Conservation (phyloP, 345 rosid genomes). For the Carallia pectinifolia region DNA sequence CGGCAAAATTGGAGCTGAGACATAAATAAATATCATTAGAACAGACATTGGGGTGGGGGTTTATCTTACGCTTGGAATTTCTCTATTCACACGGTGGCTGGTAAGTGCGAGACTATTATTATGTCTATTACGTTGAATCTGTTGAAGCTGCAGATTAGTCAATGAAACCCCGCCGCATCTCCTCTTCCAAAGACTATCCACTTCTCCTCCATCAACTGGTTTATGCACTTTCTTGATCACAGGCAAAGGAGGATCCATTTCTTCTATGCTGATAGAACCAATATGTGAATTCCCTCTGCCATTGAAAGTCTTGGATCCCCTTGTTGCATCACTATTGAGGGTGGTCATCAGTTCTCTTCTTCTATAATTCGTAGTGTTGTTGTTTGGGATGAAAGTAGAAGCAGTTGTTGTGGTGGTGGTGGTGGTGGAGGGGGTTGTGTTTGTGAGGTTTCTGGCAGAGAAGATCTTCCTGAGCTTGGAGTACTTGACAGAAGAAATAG, state of each 20-base stretch:
- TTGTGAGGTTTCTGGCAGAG: slow-evolving; percentile 38
- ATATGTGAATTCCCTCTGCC: slow-evolving; percentile 10
- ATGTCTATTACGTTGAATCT: slow-evolving; percentile 35
- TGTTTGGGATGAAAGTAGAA: background rate
- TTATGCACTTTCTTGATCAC: slow-evolving; percentile 54
- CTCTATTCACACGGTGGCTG: slow-evolving; percentile 44
- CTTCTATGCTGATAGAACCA: slow-evolving; percentile 35
- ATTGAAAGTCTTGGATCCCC: slow-evolving; percentile 12
- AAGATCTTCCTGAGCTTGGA: slow-evolving; percentile 63
- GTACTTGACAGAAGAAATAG: slow-evolving; percentile 39
- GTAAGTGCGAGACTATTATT: slow-evolving; percentile 19
- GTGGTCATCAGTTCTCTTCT: slow-evolving; percentile 19
- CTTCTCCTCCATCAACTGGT: slow-evolving; percentile 19
- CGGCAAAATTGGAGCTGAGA: too few relatives aligned
- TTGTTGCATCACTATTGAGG: slow-evolving; percentile 15
- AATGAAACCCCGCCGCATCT: slow-evolving; percentile 53
- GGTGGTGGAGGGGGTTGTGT: background rate
- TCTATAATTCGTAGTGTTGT: slow-evolving; percentile 12
- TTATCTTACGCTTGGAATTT: background rate
- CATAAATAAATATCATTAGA: too few relatives aligned
- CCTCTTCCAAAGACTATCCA: slow-evolving; percentile 64
- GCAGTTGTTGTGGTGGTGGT: slow-evolving; percentile 13
- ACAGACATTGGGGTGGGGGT: too few relatives aligned
- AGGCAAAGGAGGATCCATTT: slow-evolving; percentile 95
- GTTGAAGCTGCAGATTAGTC: slow-evolving; percentile 52